Evolutionary conservation across 73 alveolate genomes (phyloP).

Genomic region (Paramecium biaurelia): DNA sequence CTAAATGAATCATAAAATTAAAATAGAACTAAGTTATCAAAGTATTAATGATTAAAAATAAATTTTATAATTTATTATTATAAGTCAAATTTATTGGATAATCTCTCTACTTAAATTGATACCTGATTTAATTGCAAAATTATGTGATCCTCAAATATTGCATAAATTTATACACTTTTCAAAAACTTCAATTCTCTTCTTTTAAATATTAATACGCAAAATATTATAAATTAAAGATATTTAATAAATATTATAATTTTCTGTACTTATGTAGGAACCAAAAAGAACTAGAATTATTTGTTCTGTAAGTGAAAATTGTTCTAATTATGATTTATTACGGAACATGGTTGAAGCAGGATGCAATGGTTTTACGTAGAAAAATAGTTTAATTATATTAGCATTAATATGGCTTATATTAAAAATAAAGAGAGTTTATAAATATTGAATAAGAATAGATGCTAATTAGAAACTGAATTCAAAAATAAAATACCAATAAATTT

Average conservation of each 20-base stretch:
- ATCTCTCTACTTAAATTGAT: background rate
- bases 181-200: background rate
- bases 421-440: background rate
- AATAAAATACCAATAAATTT: slow-evolving; percentile 25
- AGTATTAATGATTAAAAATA: background rate
- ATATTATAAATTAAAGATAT: background rate
- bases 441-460: background rate
- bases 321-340: background rate
- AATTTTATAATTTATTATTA: background rate
- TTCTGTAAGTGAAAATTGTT: slow-evolving; percentile 24
- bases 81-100: background rate
- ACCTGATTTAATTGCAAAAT: background rate
- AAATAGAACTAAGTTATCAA: background rate
- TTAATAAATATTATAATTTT: background rate
- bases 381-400: background rate
- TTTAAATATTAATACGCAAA: background rate
- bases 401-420: slow-evolving; percentile 35
- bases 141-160: background rate
- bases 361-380: background rate
- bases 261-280: background rate
- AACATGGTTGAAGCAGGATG: background rate
- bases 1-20: background rate
- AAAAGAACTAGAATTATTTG: slow-evolving; percentile 28
- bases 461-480: background rate
- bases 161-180: no score